Evolutionary conservation across 192 early-diverging fungal species (phyloP), one percentile per base, ranked within the genome.

Genomic region (Coemansia sp.): DNA sequence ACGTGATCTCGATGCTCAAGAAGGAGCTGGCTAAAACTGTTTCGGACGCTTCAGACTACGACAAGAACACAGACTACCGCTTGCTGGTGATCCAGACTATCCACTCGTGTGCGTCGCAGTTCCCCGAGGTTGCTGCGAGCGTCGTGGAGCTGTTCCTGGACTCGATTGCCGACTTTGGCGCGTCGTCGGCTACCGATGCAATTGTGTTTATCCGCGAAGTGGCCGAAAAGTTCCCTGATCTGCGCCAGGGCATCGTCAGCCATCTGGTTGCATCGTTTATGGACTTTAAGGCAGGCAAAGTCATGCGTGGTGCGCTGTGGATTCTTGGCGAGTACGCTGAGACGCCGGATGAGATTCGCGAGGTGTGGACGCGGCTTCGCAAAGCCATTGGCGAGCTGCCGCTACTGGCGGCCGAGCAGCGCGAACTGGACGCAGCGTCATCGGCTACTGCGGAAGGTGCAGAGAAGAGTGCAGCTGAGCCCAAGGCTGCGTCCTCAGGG

Each of bases 181-280:
- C 90, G 54, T 88, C 93, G 4, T 89, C 91, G 37, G 83, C 83
- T 3, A 82, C 87, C 0, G 97, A 99, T 69, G 97, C 97, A 2
- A 90, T 99, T 69, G 88, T 91, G 7, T 99, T 99, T 87, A 92
- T 99, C 21, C 91, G 93, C 55, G 95, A 99, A 77, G 95, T 98
- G 1, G 91, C 96, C 59, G 97, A 98, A 70, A 95, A 95, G 81
- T 98, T 96, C 84, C 93, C 93, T 11, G 83, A 84, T 31, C 82
- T 98, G 65, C 91, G 97, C 43, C 73, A 82, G 6, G 85, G 83
- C n/a, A 98, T 99, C 69, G 68, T 93, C 55, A 85, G 87, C 45
- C 86, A 87, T 51, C 84, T 99, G 21, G 79, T 96, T 26, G 87
- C 91, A 41, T 87, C 90, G 11, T 96, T 99, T 66, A 58, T 69